Conservation (phyloP, 352 stramenopile genomes). For the Phytophthora sojae region DNA sequence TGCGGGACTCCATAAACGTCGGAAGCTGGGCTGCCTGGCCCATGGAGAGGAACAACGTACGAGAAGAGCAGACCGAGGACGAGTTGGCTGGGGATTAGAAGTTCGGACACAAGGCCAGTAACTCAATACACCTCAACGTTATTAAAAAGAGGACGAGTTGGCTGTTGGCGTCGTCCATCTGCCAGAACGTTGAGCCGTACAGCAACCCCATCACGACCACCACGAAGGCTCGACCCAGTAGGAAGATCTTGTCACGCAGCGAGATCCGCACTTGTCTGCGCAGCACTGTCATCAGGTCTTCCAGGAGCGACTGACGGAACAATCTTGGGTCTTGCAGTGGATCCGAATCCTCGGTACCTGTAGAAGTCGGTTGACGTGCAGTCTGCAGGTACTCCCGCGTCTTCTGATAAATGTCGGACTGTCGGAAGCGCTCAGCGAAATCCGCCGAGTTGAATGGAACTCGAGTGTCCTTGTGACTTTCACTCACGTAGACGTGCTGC, state of each 20-base stretch:
- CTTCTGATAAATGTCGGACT: slow-evolving; percentile 51
- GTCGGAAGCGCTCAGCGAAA: slow-evolving; percentile 49
- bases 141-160: no score
- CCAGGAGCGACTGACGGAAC: slow-evolving; percentile 49
- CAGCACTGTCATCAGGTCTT: slow-evolving; percentile 47
- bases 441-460: slow-evolving; percentile 35
- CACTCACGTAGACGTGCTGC: slow-evolving; percentile 42
- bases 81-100: no score
- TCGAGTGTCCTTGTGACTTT: background rate
- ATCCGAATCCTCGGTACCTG: background rate
- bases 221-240: slow-evolving; percentile 46
- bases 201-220: slow-evolving; percentile 60
- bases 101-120: no score
- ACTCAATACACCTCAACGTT: no score
- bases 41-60: slow-evolving; percentile 9
- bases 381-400: slow-evolving; percentile 41
- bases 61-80: slow-evolving; percentile 88
- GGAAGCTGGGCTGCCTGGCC: background rate
- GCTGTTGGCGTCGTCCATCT: slow-evolving; percentile 50
- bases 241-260: slow-evolving; percentile 47
- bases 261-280: slow-evolving; percentile 69
- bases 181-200: slow-evolving; percentile 66
- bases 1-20: background rate
- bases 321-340: slow-evolving; percentile 16
- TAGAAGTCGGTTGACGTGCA: background rate